These are phyloP conservation scores for Dactylellina cionopaga DNA, from an alignment of 2,329 filamentous ascomycete genomes.

Conservation along the genomic window DNA sequence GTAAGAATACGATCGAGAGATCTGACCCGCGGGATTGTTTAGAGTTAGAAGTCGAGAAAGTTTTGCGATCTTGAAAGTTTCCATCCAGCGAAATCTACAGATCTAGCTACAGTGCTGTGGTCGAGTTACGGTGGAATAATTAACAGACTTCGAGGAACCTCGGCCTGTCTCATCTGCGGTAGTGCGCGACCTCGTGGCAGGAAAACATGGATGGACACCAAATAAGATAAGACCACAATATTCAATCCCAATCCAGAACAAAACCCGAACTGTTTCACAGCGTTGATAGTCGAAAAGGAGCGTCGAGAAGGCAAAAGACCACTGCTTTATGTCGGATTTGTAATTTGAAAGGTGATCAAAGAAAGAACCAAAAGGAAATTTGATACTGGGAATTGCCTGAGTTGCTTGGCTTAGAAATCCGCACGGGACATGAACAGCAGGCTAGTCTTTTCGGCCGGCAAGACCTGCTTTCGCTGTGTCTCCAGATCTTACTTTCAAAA, in stretches of 20 bases:
- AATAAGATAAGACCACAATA: too few species aligned
- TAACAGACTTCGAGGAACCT: neutral
- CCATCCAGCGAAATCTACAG: too few species aligned
- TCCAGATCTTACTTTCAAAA: neutral
- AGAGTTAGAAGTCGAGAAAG: neutral
- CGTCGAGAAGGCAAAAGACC: too few species aligned
- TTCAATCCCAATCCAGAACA: too few species aligned
- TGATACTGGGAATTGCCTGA: too few species aligned
- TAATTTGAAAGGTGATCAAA: neutral
- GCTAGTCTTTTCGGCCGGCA: conserved; percentile 37
- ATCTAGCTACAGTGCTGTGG: too few species aligned
- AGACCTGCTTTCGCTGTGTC: neutral
- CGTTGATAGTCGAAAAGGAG: neutral
- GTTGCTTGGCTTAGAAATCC: conserved; percentile 38
- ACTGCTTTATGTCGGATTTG: too few species aligned
- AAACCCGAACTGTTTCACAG: too few species aligned
- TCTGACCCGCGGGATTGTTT: neutral
- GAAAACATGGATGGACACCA: too few species aligned
- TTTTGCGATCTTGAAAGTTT: too few species aligned
- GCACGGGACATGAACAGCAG: conserved; percentile 10
- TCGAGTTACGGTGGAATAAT: conserved; percentile 5
- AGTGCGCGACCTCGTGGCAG: neutral
- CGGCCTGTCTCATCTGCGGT: conserved; percentile 15
- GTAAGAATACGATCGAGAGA: neutral
- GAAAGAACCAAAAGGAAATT: neutral